phyloP scores from a whole-genome alignment of 2,329 filamentous ascomycete species.

The Aspergillus eucalypticola region DNA sequence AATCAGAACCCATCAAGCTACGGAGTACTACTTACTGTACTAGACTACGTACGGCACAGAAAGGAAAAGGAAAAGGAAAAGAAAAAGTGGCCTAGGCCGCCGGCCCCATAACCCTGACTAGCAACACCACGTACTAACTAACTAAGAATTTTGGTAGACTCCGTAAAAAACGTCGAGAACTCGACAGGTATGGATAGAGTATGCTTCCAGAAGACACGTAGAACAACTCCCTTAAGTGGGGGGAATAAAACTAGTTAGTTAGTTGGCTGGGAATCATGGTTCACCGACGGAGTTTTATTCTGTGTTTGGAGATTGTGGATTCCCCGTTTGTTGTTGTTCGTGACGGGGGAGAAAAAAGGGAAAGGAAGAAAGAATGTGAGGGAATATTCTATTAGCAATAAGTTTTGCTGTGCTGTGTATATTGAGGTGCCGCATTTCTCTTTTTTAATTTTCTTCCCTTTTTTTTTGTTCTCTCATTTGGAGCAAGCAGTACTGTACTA shows the following conservation, averaged over 20 bases:
- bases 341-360: not conserved
- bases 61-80: not conserved
- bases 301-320: conserved; percentile 2
- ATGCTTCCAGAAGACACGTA: conserved; percentile 27
- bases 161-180: not conserved
- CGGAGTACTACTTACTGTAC: too few relatives aligned
- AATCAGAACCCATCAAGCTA: not conserved
- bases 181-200: conserved; percentile 4
- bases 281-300: conserved; percentile 5
- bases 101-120: conserved; percentile 10
- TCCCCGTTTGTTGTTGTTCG: too few relatives aligned
- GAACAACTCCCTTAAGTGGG: conserved; percentile 8
- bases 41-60: conserved; percentile 1
- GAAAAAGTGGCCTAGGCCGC: not conserved
- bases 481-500: too few relatives aligned
- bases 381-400: not conserved
- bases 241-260: not conserved
- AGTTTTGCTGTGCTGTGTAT: too few relatives aligned
- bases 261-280: not conserved
- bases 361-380: not conserved
- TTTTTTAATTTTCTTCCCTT: too few relatives aligned
- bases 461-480: too few relatives aligned
- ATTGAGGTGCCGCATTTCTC: too few relatives aligned
- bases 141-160: not conserved
- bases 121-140: not conserved